Evolutionary conservation across 106 monocot species (phyloP).

Genomic region (Dioscorea alata): DNA sequence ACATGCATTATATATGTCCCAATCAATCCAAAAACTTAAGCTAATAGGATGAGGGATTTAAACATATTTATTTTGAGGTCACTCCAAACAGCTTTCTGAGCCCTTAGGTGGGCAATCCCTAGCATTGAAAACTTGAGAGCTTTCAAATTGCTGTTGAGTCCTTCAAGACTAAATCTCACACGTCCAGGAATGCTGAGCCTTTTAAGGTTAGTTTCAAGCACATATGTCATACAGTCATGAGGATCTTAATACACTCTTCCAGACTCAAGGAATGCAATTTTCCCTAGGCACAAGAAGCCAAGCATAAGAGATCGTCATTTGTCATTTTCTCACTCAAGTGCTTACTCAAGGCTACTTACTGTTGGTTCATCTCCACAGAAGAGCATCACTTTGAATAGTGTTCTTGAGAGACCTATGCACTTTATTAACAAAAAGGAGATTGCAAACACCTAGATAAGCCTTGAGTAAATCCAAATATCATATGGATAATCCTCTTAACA

Average conservation of each 20-base stretch:
- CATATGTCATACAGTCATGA: constrained; percentile 52
- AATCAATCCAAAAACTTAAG: no score
- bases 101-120: constrained; percentile 28
- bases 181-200: constrained; percentile 47
- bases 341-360: constrained; percentile 34
- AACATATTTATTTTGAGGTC: neutral
- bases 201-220: constrained; percentile 51
- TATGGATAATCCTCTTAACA: constrained; percentile 13
- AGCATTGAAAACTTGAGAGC: constrained; percentile 18
- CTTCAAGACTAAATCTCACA: constrained; percentile 28
- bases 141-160: constrained; percentile 31
- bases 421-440: constrained; percentile 57
- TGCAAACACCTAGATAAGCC: constrained; percentile 44
- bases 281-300: constrained; percentile 51
- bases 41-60: no score
- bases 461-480: constrained; percentile 48
- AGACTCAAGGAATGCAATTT: constrained; percentile 56
- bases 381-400: constrained; percentile 38
- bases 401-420: constrained; percentile 60
- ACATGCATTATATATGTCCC: no score
- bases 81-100: constrained; percentile 27
- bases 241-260: constrained; percentile 45
- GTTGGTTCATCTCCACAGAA: constrained; percentile 67
- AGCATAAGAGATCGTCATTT: constrained; percentile 46
- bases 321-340: constrained; percentile 47